Evolutionary conservation across 768 basidiomycete genomes (phyloP).

Genomic region (Flagelloscypha sp.): DNA sequence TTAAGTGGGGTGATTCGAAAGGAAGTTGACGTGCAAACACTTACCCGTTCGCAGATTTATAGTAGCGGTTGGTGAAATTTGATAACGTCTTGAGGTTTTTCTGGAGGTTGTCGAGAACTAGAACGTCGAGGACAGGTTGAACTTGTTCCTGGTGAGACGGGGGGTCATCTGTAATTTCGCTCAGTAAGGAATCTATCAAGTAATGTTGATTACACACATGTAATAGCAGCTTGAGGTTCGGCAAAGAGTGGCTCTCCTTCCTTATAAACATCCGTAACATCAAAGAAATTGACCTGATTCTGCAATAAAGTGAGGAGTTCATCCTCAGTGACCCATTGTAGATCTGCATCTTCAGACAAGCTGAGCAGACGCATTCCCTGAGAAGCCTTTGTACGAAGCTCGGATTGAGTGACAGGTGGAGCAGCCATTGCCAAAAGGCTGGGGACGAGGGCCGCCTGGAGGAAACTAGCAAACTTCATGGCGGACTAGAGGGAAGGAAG

Average conservation of each 20-base stretch:
- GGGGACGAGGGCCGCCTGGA: too few relatives aligned
- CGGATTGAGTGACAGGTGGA: slow-evolving; percentile 22
- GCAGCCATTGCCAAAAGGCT: too few relatives aligned
- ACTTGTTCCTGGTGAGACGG: slow-evolving; percentile 6
- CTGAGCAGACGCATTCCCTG: slow-evolving; percentile 30
- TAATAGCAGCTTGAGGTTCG: too few relatives aligned
- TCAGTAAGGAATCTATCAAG: too few relatives aligned
- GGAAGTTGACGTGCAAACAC: too few relatives aligned
- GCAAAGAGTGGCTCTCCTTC: too few relatives aligned
- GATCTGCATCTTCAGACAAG: slow-evolving; percentile 26
- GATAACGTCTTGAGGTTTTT: slow-evolving; percentile 23
- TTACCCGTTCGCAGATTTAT: slow-evolving; percentile 20
- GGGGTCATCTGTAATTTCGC: too few relatives aligned
- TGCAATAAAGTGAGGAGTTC: slow-evolving; percentile 28
- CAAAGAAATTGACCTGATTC: slow-evolving; percentile 22
- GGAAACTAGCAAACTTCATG: too few relatives aligned
- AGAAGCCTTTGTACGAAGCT: slow-evolving; percentile 25
- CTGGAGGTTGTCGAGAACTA: slow-evolving; percentile 14
- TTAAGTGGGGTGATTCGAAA: too few relatives aligned
- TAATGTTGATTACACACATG: too few relatives aligned
- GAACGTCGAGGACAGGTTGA: slow-evolving; percentile 1
- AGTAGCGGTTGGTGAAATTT: slow-evolving; percentile 28
- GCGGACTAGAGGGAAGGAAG: too few relatives aligned
- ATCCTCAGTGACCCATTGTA: slow-evolving; percentile 33
- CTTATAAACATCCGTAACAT: slow-evolving; percentile 34